Percentiles rank a stretch among this genome's conserved stretches.
These are phyloP conservation scores for Peronospora destructor DNA, from an alignment of 352 stramenopile species.

Conservation along the genomic window DNA sequence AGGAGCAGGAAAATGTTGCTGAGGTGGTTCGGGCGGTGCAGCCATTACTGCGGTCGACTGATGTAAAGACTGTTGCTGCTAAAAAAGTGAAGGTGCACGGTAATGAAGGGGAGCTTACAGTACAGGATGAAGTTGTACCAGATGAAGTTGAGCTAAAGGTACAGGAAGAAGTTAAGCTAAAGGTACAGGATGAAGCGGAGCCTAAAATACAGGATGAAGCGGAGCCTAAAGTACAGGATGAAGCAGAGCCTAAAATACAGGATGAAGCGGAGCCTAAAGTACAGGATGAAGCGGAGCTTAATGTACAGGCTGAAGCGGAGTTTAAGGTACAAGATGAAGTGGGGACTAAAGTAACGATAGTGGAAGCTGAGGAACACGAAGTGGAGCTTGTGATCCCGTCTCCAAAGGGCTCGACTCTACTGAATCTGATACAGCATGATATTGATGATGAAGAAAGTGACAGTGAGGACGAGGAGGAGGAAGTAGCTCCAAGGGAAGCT, in stretches of 20 bases:
- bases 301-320: not conserved
- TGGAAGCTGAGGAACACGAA: slow-evolving; percentile 9
- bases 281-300: not conserved
- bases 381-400: slow-evolving; percentile 24
- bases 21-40: slow-evolving; percentile 1
- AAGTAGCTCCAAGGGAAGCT: slow-evolving; percentile 12
- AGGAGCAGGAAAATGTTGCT: slow-evolving; percentile 2
- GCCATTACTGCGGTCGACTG: not conserved
- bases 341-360: not conserved
- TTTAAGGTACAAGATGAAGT: not conserved
- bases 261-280: not conserved
- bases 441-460: slow-evolving; percentile 31
- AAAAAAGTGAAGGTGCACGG: slow-evolving; percentile 5
- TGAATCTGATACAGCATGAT: slow-evolving; percentile 30
- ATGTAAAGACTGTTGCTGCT: not conserved
- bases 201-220: not conserved
- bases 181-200: not conserved
- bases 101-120: not conserved
- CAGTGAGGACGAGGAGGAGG: slow-evolving; percentile 22
- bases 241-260: not conserved
- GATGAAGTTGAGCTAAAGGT: slow-evolving; percentile 10
- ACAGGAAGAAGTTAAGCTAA: not conserved
- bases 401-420: slow-evolving; percentile 19
- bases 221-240: not conserved
- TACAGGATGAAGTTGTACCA: slow-evolving; percentile 5